These are phyloP conservation scores for Agapanthus africanus DNA, from an alignment of 106 monocot species.

Conservation along the genomic window DNA sequence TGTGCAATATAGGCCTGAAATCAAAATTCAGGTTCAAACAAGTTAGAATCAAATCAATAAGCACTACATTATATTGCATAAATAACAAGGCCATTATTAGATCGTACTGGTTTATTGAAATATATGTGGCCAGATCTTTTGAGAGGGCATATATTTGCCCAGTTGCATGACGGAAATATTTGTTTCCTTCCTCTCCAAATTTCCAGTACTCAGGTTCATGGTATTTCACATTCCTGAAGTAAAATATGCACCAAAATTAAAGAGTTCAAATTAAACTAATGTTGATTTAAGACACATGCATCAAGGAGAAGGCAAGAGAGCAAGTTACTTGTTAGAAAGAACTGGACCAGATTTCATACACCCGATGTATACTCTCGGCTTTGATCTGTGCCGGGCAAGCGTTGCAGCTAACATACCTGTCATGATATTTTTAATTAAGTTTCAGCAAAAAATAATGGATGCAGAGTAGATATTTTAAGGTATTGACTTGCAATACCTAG, in stretches of 20 bases:
- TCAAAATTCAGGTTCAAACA: background rate
- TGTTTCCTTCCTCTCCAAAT: conserved; percentile 49
- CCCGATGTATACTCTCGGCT: conserved; percentile 78
- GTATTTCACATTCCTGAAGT: conserved; percentile 50
- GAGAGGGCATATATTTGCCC: conserved; percentile 51
- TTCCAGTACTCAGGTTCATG: conserved; percentile 56
- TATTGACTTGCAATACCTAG: background rate
- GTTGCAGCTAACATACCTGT: conserved; percentile 83
- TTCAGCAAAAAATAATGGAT: background rate
- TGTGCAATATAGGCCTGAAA: conserved; percentile 64
- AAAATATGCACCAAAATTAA: conserved; percentile 1
- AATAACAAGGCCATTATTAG: background rate
- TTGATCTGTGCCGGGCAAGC: conserved; percentile 75
- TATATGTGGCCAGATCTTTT: conserved; percentile 42
- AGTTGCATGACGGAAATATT: conserved; percentile 52
- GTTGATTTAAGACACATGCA: background rate
- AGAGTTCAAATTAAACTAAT: background rate
- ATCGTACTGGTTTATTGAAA: conserved; percentile 35
- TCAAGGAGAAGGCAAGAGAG: background rate
- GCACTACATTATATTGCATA: background rate
- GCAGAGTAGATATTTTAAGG: too few relatives aligned
- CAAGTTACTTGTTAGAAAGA: conserved; percentile 65
- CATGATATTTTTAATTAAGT: background rate
- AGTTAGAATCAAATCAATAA: background rate
- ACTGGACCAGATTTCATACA: conserved; percentile 98